Evolutionary conservation across 257 asterid genomes (phyloP), one percentile per base, ranked within the genome.

Genomic region (Plantago ovata): DNA sequence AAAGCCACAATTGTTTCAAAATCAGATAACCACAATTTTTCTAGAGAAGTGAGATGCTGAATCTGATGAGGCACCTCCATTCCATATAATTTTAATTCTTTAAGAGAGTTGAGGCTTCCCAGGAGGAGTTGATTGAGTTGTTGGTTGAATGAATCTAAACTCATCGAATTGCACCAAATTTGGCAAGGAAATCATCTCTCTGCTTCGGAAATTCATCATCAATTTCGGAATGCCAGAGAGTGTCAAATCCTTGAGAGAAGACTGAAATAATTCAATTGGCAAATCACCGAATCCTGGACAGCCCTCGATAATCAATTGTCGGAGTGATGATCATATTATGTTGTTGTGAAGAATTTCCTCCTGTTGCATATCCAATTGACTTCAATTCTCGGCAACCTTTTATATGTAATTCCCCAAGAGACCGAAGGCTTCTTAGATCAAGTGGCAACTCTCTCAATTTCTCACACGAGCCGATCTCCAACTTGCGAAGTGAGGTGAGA

Each of bases 301-400:
- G 0, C 10, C 0, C 0, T 7, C 0, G 13, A 64, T 56, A 3
- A 0, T 7, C 41, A 55, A 56, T 1, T 0, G 0, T 15, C 38
- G 50, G 18, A 67, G 72, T 20, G 62, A 60, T 7, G 38, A 66
- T 36, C 36, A 53, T n/a, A n/a, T n/a, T n/a, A n/a, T n/a, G n/a
- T n/a, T n/a, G 52, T 53, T 53, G 59, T 53, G 59, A 53, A 14
- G 28, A n/a, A n/a, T n/a, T n/a, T n/a, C n/a, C 42, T 33, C 44
- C 59, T 6, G 21, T 16, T 14, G 3, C 40, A 50, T 22, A 21
- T n/a, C 28, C n/a, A 62, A 61, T 10, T 1, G 61, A 43, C 48
- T 46, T 22, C 13, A 73, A 51, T 24, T 50, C 21, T 13, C n/a
- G 13, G 45, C 72, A 73, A 8, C 0, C 0, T 0, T 0, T 0